Evolutionary conservation across 1,284 basidiomycete genomes (phyloP).

Genomic region (Moesziomyces sp.): DNA sequence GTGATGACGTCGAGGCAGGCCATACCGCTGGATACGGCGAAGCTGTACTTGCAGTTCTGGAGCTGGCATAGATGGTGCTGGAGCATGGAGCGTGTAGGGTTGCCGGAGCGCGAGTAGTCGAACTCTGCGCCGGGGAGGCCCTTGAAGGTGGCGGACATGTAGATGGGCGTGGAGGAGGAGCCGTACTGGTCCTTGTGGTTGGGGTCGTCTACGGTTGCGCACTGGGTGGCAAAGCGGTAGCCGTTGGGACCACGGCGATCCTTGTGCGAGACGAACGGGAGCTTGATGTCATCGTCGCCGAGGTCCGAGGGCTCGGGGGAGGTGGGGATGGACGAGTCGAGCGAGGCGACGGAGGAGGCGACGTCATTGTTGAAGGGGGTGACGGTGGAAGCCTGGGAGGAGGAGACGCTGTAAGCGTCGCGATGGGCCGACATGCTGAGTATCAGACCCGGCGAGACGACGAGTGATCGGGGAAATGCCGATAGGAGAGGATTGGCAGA

Average conservation of each 20-base stretch:
- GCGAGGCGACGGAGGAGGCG: slow-evolving; percentile 46
- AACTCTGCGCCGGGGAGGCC: slow-evolving; percentile 84
- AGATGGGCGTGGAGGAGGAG: slow-evolving; percentile 92
- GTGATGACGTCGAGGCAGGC: slow-evolving; percentile 95
- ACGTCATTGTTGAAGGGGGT: slow-evolving; percentile 40
- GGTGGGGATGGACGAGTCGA: slow-evolving; percentile 49
- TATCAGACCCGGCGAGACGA: not conserved
- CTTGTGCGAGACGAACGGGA: slow-evolving; percentile 48
- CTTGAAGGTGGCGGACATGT: slow-evolving; percentile 98
- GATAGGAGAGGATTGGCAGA: not conserved
- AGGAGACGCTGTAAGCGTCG: slow-evolving; percentile 31
- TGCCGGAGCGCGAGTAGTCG: slow-evolving; percentile 94
- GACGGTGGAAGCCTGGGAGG: slow-evolving; percentile 45
- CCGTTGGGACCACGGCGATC: slow-evolving; percentile 51
- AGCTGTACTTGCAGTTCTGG: slow-evolving; percentile 75
- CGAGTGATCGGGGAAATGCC: not conserved
- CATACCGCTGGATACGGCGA: slow-evolving; percentile 96
- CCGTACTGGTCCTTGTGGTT: slow-evolving; percentile 95
- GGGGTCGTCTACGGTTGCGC: slow-evolving; percentile 87
- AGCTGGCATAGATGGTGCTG: slow-evolving; percentile 66
- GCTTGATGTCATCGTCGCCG: slow-evolving; percentile 38
- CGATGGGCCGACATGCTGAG: slow-evolving; percentile 28
- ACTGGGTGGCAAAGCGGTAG: slow-evolving; percentile 77
- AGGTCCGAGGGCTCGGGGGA: slow-evolving; percentile 45
- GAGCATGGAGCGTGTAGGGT: slow-evolving; percentile 80